Base-by-base conservation (phyloP, 257 asterid genomes). In the Forsythia suspensa region DNA sequence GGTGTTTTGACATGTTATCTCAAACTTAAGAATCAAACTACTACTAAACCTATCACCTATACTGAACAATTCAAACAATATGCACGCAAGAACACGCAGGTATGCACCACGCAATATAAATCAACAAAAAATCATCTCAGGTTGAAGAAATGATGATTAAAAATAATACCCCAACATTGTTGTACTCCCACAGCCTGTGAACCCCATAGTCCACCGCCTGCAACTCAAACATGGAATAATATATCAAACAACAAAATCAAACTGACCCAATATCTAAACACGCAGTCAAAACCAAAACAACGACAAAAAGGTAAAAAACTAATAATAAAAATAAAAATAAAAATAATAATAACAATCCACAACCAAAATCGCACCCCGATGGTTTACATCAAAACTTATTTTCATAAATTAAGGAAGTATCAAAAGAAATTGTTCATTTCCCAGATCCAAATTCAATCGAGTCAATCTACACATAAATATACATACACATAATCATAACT, bases 191-290 rank as follows among this genome's bases (percentile, higher is more conserved):
- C 20, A 85, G 72, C 71, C 43, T 85, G 20, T 76, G 84, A 71
- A 85, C 88, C 24, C 88, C 86, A 39, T 85, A 82, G 61, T 85
- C 88, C 77, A 85, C 88, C 48, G 83, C 86, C 88, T 85, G 88
- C 77, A 82, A 29, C 34, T 29, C 34, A 29, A 29, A 29, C 34
- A 29, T 29, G 34, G 34, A 29, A 29, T 29, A 29, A 29, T 29
- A 66, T 57, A 21, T 4, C 18, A 2, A 52, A 39, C 3, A 2
- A 57, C 48, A 21, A 40, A 5, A 52, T 15, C 69, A n/a, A 51
- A 52, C 16, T 36, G 16, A 73, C 24, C 13, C 43, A 51, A 73
- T 24, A 12, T 21, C n/a, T 1, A 52, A 29, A 73, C 8, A 29
- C 11, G 3, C 38, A 20, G 34, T 29, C 34, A 29, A 29, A 29